These are phyloP conservation scores for Inga oerstediana DNA, from an alignment of 306 rosid genomes.

Conservation along the genomic window DNA sequence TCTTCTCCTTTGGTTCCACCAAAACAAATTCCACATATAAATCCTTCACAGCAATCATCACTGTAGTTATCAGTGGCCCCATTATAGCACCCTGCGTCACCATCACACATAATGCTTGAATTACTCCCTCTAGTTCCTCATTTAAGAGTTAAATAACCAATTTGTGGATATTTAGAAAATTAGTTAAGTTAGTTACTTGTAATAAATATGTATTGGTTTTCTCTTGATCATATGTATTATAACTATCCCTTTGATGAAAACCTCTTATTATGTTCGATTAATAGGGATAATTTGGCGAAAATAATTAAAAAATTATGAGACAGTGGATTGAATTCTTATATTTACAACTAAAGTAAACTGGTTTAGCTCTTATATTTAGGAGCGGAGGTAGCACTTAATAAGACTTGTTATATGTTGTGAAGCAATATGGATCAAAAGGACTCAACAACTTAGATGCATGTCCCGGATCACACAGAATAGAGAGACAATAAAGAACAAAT, in stretches of 20 bases:
- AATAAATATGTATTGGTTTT: too few species aligned
- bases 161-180: too few species aligned
- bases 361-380: too few species aligned
- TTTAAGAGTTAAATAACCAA: too few species aligned
- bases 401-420: not conserved
- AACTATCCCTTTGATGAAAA: too few species aligned
- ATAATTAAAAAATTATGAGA: too few species aligned
- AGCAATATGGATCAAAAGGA: constrained; percentile 3
- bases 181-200: too few species aligned
- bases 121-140: not conserved
- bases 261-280: too few species aligned
- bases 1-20: constrained; percentile 49
- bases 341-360: too few species aligned
- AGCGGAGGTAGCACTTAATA: not conserved
- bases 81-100: constrained; percentile 85
- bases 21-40: constrained; percentile 90
- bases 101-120: constrained; percentile 19
- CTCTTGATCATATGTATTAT: too few species aligned
- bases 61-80: constrained; percentile 98
- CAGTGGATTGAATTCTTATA: too few species aligned
- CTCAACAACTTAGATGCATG: not conserved
- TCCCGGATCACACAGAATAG: constrained; percentile 21
- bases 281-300: too few species aligned
- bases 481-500: constrained; percentile 5
- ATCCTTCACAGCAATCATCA: constrained; percentile 88